Evolutionary conservation across 202 grass and related monocot species (phyloP).

Genomic region (Eragrostis tef): DNA sequence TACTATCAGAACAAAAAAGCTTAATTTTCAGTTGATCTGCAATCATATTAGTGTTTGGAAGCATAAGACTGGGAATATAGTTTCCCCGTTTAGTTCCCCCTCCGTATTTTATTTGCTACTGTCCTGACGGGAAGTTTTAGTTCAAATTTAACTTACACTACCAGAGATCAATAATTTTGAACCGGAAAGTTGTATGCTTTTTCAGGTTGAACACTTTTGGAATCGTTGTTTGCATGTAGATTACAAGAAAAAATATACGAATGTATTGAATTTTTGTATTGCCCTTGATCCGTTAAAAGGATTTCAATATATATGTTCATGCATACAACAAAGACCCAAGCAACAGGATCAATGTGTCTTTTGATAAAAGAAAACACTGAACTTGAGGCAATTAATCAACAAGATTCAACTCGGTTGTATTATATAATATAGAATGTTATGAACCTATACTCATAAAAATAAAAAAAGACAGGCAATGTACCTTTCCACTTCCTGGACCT

Average conservation of each 20-base stretch:
- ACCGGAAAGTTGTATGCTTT: slow-evolving; percentile 11
- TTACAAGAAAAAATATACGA: slow-evolving; percentile 17
- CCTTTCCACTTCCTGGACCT: slow-evolving; percentile 93
- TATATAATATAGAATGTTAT: slow-evolving; percentile 2
- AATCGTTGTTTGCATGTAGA: slow-evolving; percentile 30
- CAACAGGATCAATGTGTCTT: slow-evolving; percentile 7
- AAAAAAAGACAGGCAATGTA: slow-evolving; percentile 34
- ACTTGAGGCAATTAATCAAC: slow-evolving; percentile 27
- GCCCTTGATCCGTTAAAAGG: slow-evolving; percentile 12
- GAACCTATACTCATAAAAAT: background rate
- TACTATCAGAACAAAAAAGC: slow-evolving; percentile 8
- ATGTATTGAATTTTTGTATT: slow-evolving; percentile 23
- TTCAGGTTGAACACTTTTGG: slow-evolving; percentile 16
- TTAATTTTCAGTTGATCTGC: slow-evolving; percentile 23
- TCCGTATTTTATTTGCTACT: too few species aligned
- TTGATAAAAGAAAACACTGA: slow-evolving; percentile 5
- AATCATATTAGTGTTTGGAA: slow-evolving; percentile 25
- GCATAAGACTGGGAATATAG: slow-evolving; percentile 21
- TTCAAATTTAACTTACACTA: too few species aligned
- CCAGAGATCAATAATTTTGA: too few species aligned
- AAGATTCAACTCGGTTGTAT: background rate
- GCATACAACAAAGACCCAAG: slow-evolving; percentile 10
- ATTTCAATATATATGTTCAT: slow-evolving; percentile 18
- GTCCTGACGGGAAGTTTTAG: background rate
- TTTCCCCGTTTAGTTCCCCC: slow-evolving; percentile 15